Percentiles rank a stretch among this genome's conserved stretches.
phyloP scores from a whole-genome alignment of 1,284 basidiomycete genomes.

The Ganoderma multipileum region DNA sequence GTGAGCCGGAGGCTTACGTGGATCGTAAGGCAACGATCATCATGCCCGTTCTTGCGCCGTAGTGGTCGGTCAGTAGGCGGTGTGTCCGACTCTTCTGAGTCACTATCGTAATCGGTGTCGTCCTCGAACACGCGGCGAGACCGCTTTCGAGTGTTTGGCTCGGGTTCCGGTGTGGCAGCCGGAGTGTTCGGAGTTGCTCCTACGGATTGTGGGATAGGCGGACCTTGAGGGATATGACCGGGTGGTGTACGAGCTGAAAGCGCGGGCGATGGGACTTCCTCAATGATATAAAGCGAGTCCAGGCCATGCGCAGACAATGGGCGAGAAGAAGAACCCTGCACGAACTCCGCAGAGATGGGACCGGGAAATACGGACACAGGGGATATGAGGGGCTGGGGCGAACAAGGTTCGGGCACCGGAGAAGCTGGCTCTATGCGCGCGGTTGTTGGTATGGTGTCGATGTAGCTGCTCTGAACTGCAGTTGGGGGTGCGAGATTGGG shows the following conservation, averaged over 20 bases:
- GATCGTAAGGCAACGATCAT: slow-evolving; percentile 67
- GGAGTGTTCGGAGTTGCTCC: slow-evolving; percentile 11
- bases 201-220: slow-evolving; percentile 24
- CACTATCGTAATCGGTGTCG: slow-evolving; percentile 35
- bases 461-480: neutral
- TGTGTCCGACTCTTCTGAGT: slow-evolving; percentile 43
- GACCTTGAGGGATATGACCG: neutral
- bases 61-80: slow-evolving; percentile 40
- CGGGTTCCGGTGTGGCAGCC: slow-evolving; percentile 12
- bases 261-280: neutral
- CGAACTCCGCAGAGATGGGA: slow-evolving; percentile 35
- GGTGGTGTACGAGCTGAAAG: neutral
- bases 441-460: slow-evolving; percentile 17
- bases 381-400: slow-evolving; percentile 16
- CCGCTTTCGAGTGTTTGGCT: slow-evolving; percentile 39
- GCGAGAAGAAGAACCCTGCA: slow-evolving; percentile 49
- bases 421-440: slow-evolving; percentile 23
- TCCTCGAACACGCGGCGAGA: slow-evolving; percentile 40
- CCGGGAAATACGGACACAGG: slow-evolving; percentile 15
- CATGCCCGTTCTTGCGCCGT: slow-evolving; percentile 64
- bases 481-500: slow-evolving; percentile 21
- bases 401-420: slow-evolving; percentile 1
- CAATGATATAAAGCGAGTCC: neutral
- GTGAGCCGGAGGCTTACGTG: slow-evolving; percentile 50
- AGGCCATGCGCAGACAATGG: slow-evolving; percentile 26